Evolutionary conservation across 2,329 filamentous ascomycete species (phyloP), one percentile per base, ranked within the genome.

Genomic region (Trichoderma sp.): DNA sequence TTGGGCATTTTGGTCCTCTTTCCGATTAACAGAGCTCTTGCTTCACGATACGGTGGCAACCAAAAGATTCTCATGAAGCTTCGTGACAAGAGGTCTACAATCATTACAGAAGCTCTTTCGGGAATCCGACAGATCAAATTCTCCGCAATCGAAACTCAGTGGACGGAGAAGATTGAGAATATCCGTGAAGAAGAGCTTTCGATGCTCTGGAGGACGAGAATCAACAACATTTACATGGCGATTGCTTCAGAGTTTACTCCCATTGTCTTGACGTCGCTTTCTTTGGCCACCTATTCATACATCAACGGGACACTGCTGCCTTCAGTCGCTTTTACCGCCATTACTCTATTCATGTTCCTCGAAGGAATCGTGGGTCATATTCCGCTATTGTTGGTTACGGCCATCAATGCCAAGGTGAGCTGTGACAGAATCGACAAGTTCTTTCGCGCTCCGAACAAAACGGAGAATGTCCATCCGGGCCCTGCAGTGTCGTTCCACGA

Each of bases 111-210:
- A 1, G 76, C 76, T 1, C 63, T 77, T 0, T 53, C 66, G 2
- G 75, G 69, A 29, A 77, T 77, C 41, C 50, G 76, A 16, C 76
- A 77, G 8, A 77, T 77, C 7, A 76, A 77, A 11, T 73, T 77
- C 11, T 76, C 76, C 6, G 76, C 76, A n/a, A 59, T 64, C 7
- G 76, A 77, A 24, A n/a, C 56, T 5, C 21, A 27, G 3, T 77
- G 71, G 71, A 76, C 64, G 33, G 41, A 64, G 4, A 77, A 72
- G 45, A 67, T 76, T 11, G 50, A 71, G 29, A 14, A 60, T n/a
- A 60, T 76, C 2, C 62, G 76, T 45, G 50, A 75, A 1, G 21
- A 67, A 9, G 75, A 77, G 66, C 35, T 75, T 16, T 21, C 60
- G n/a, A 31, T 67, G 24, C 31, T 63, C 45, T 59, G 75, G 35